Base-by-base conservation (phyloP, 225 moss, liverwort and hornwort genomes). In the Asterella californica region DNA sequence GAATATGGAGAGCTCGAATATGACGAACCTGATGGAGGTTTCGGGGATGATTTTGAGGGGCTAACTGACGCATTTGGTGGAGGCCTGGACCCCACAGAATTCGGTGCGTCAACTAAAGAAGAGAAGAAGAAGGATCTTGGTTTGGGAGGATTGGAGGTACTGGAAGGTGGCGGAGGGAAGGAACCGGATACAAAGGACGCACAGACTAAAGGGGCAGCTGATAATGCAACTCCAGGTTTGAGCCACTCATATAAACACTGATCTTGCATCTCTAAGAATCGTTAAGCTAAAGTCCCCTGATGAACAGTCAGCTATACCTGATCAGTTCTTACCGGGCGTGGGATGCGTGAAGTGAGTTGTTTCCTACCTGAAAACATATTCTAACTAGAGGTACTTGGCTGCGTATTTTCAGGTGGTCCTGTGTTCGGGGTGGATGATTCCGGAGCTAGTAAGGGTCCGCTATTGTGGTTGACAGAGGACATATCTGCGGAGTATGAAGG, bases 31-130 rank as follows among this genome's bases (percentile, higher is more conserved):
- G 91, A 92, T 82, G 95, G 99, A 84, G 95, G 99, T 21, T 92
- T 99, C 81, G 99, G 99, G n/a, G n/a, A n/a, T 81, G 93, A 88
- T 88, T 99, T 99, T 78, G 99, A 99, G 84, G 99, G 99, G 68
- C 86, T 99, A 52, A 95, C 91, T 49, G 95, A 90, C 82, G 99
- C 99, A 77, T 99, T 99, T 86, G 99, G 99, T 89, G 99, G 99
- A 72, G 99, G 99, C 46, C 83, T 99, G 54, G 99, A 99, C 83
- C 88, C 95, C 54, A 89, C 99, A 18, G 99, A 99, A 85, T 99
- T 92, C 86, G 99, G 95, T 79, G 99, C 95, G 36, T 86, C 83
- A 7, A 88, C 93, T 12, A 89, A 95, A 82, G 84, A 88, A 46
- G 84, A 72, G 38, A 88, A 84, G 79, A 94, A 86, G 61, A 86